Evolutionary conservation across 257 asterid genomes (phyloP).

Genomic region (Solanum rostratum): DNA sequence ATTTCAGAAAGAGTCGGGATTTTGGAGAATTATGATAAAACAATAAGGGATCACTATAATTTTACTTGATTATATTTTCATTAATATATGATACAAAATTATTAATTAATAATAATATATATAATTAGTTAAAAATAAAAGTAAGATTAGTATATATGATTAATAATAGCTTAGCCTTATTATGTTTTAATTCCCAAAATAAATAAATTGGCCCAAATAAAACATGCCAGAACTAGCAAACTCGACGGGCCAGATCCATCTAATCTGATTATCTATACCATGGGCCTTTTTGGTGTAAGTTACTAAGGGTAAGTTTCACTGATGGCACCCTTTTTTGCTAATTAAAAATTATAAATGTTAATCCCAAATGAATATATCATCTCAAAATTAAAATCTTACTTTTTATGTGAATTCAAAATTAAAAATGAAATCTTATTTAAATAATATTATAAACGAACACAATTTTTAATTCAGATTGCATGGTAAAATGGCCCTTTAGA

Average conservation of each 20-base stretch:
- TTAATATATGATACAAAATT: too few species aligned
- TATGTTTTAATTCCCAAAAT: too few species aligned
- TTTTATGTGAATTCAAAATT: neutral
- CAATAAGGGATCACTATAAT: too few species aligned
- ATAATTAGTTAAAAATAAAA: too few species aligned
- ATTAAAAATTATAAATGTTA: too few species aligned
- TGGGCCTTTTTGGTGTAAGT: neutral
- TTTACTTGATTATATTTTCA: too few species aligned
- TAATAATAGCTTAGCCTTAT: too few species aligned
- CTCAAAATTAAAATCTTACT: neutral
- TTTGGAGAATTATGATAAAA: too few species aligned
- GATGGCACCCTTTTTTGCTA: neutral
- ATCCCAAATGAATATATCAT: too few species aligned
- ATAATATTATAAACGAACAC: neutral
- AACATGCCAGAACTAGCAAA: neutral
- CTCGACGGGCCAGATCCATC: neutral
- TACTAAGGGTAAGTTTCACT: neutral
- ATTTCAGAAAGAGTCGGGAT: too few species aligned
- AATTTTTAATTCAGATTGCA: neutral
- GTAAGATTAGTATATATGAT: too few species aligned
- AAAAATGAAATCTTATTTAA: neutral
- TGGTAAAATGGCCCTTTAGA: neutral
- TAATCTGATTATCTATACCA: neutral
- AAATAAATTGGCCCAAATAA: neutral
- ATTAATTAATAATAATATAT: too few species aligned